phyloP scores from a whole-genome alignment of 441 rosid genomes.

The Daphne laureola region DNA sequence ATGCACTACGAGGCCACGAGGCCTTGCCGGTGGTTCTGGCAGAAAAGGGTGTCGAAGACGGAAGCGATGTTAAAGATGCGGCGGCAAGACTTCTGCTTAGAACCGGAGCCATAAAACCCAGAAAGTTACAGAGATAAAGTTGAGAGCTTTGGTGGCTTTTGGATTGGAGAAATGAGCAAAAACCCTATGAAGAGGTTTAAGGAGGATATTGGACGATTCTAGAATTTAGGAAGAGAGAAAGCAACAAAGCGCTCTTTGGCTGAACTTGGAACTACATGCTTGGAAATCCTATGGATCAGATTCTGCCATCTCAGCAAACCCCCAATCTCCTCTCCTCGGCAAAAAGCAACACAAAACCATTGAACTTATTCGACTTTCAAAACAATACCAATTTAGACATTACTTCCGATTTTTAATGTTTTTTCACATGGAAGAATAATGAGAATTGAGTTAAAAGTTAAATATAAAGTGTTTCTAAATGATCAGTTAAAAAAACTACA shows the following conservation, averaged over 20 bases:
- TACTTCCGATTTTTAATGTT: too few relatives aligned
- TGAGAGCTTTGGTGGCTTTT: neutral
- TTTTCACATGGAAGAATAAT: too few relatives aligned
- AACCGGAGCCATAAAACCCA: conserved; percentile 60
- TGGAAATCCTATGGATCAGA: conserved; percentile 7
- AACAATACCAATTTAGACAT: too few relatives aligned
- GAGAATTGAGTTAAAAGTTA: too few relatives aligned
- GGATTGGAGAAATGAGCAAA: neutral
- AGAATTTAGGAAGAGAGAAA: conserved; percentile 4
- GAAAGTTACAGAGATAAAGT: neutral
- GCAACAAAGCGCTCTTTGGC: neutral
- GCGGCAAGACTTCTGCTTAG: conserved; percentile 55
- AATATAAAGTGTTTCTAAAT: too few relatives aligned
- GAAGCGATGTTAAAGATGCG: conserved; percentile 43
- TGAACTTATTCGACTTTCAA: too few relatives aligned
- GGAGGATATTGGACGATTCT: conserved; percentile 9
- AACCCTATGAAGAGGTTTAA: conserved; percentile 22
- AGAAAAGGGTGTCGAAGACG: conserved; percentile 34
- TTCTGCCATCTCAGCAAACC: conserved; percentile 13
- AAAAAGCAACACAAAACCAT: too few relatives aligned
- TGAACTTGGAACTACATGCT: neutral
- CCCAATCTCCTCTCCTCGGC: neutral
- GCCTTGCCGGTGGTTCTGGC: conserved; percentile 24
- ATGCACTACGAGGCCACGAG: conserved; percentile 31
- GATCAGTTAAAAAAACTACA: too few relatives aligned